phyloP scores from a whole-genome alignment of 257 asterid genomes.

The Gardenia jasminoides region DNA sequence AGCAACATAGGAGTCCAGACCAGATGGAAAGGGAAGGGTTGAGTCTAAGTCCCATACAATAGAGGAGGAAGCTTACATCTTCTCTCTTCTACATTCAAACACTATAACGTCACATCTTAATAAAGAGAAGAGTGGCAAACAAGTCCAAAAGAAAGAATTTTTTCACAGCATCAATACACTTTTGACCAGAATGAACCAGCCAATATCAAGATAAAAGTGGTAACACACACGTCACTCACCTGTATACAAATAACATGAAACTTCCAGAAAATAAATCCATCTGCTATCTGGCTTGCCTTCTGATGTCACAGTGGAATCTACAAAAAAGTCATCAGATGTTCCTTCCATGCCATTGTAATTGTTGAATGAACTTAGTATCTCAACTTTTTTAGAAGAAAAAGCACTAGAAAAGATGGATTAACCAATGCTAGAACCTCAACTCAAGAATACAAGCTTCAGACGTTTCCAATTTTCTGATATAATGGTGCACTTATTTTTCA shows the following conservation, averaged over 20 bases:
- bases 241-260: slow-evolving; percentile 86
- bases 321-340: slow-evolving; percentile 11
- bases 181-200: slow-evolving; percentile 17
- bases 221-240: slow-evolving; percentile 41
- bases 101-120: slow-evolving; percentile 8
- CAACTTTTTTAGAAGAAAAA: not conserved
- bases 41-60: slow-evolving; percentile 94
- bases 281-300: slow-evolving; percentile 94
- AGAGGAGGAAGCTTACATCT: slow-evolving; percentile 48
- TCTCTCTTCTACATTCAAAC: slow-evolving; percentile 52
- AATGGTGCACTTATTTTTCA: not conserved
- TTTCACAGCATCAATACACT: slow-evolving; percentile 10
- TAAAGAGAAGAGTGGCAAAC: not conserved
- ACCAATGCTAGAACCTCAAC: not conserved
- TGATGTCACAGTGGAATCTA: slow-evolving; percentile 94
- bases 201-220: not conserved
- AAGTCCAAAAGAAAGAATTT: not conserved
- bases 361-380: not conserved
- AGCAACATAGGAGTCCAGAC: slow-evolving; percentile 54
- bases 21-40: slow-evolving; percentile 75
- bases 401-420: not conserved
- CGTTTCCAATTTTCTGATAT: not conserved
- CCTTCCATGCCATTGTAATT: not conserved
- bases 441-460: not conserved
- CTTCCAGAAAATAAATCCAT: slow-evolving; percentile 89